phyloP scores from a whole-genome alignment of 176 grass and related monocot genomes.

The Otatea glauca region DNA sequence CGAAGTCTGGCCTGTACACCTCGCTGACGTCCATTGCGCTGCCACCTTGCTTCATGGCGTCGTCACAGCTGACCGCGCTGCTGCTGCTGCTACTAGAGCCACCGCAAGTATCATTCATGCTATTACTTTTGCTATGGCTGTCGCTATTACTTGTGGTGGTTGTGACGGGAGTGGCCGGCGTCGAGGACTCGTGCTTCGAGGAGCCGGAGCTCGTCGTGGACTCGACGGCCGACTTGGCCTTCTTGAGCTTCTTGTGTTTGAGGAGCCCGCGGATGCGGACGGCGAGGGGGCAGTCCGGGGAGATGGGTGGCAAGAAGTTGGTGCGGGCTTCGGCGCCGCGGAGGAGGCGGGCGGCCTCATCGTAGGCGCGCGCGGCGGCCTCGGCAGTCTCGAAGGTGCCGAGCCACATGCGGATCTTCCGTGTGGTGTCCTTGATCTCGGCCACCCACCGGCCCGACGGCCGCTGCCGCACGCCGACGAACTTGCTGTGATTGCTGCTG shows the following conservation, averaged over 20 bases:
- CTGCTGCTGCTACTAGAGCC: slow-evolving; percentile 32
- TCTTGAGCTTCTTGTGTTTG: slow-evolving; percentile 82
- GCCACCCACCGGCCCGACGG: slow-evolving; percentile 87
- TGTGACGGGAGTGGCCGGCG: neutral
- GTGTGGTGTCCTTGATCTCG: slow-evolving; percentile 96
- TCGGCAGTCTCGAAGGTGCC: slow-evolving; percentile 87
- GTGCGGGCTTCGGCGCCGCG: slow-evolving; percentile 85
- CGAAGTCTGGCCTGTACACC: slow-evolving; percentile 59
- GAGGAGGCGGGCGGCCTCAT: slow-evolving; percentile 80
- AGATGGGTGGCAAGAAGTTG: slow-evolving; percentile 65
- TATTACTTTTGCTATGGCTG: slow-evolving; percentile 41
- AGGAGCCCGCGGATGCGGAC: slow-evolving; percentile 74
- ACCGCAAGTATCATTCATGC: neutral
- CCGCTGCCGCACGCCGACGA: slow-evolving; percentile 87
- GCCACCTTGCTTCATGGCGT: slow-evolving; percentile 35
- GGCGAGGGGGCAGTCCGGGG: slow-evolving; percentile 65
- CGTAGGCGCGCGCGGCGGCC: slow-evolving; percentile 81
- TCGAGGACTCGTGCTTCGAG: neutral
- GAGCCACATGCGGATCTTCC: slow-evolving; percentile 95
- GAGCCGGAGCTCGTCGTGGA: neutral
- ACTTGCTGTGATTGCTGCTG: slow-evolving; percentile 65
- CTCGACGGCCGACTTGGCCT: slow-evolving; percentile 40
- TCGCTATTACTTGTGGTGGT: slow-evolving; percentile 29
- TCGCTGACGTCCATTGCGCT: slow-evolving; percentile 44
- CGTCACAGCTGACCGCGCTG: slow-evolving; percentile 32